These are phyloP conservation scores for Fusarium liriodendri DNA, from an alignment of 2,329 filamentous ascomycete genomes.

Conservation along the genomic window DNA sequence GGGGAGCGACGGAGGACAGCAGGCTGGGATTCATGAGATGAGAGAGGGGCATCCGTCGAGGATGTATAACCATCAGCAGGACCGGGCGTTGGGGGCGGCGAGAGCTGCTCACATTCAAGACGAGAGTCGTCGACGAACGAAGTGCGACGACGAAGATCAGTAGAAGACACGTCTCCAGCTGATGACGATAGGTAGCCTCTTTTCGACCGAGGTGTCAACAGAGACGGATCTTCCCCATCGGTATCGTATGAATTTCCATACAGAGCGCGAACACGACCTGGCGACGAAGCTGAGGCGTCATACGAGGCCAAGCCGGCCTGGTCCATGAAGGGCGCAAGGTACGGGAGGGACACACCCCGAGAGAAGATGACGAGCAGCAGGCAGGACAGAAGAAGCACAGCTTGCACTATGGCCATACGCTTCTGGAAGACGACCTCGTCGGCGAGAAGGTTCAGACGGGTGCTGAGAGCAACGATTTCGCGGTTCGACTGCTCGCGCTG, in stretches of 20 bases:
- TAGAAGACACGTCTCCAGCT: not conserved
- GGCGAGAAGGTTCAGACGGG: conserved; percentile 87
- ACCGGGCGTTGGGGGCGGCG: conserved; percentile 43
- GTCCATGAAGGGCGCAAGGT: conserved; percentile 46
- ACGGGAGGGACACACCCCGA: conserved; percentile 57
- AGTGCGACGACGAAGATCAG: conserved; percentile 3
- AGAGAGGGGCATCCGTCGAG: conserved; percentile 15
- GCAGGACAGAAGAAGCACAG: conserved; percentile 85
- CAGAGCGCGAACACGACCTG: conserved; percentile 25
- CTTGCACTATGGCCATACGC: conserved; percentile 93
- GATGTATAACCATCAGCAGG: conserved; percentile 25
- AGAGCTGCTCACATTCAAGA: conserved; percentile 40
- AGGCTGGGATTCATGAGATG: conserved; percentile 24
- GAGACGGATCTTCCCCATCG: not conserved
- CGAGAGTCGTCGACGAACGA: conserved; percentile 17
- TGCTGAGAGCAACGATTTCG: conserved; percentile 84
- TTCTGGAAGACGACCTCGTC: conserved; percentile 91
- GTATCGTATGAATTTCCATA: conserved; percentile 26
- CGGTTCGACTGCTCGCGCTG: conserved; percentile 86
- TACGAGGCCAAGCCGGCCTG: conserved; percentile 39
- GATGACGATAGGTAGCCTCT: conserved; percentile 13
- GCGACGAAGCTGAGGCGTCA: conserved; percentile 31
- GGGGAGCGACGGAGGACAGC: conserved; percentile 26
- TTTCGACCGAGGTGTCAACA: conserved; percentile 20
- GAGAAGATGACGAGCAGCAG: conserved; percentile 89